Evolutionary conservation across 2,329 filamentous ascomycete species (phyloP), one percentile per base, ranked within the genome.

Genomic region (Hypoxylon sp.): DNA sequence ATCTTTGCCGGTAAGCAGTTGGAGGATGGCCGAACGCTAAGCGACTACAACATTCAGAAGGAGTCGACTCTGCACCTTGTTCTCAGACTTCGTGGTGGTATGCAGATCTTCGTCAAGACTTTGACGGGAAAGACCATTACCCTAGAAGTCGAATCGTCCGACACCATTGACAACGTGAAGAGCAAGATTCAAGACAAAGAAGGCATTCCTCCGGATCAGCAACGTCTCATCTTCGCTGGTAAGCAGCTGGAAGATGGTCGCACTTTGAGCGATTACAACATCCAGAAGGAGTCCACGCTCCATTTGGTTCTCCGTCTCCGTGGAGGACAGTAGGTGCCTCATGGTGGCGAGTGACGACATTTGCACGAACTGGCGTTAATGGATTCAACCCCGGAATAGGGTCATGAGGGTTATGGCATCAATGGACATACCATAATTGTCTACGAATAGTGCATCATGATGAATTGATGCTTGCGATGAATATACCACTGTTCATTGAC

Each of bases 11-110:
- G 94, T 65, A 97, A 97, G 88, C 93, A 97, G 81, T 83, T 97
- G 0, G 93, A 97, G 79, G 94, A 98, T 74, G 94, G 94, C 52
- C 92, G 94, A 21, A 98, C 94, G 0, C 85, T 98, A 0, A 91
- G 89, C 55, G 95, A 98, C 80, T 98, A 98, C 89, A 98, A 98
- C 85, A 98, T 98, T 50, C 95, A 98, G 81, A 95, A 95, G 84
- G 93, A 95, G 78, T 92, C 90, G 0, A 95, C 93, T 0, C 86
- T 95, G 1, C 92, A 95, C 79, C 79, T 95, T 61, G 92, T 95
- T 50, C 89, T 95, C 23, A 90, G 92, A 78, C 89, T 95, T 5
- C 91, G 92, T 82, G 91, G 91, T 86, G 91, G 91, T 81, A 93
- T 92, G 90, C 87, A 91, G 70, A 91, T 91, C 69, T 91, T 92